Conservation (phyloP, 139 green algal genomes). For the Chlorella sorokiniana region DNA sequence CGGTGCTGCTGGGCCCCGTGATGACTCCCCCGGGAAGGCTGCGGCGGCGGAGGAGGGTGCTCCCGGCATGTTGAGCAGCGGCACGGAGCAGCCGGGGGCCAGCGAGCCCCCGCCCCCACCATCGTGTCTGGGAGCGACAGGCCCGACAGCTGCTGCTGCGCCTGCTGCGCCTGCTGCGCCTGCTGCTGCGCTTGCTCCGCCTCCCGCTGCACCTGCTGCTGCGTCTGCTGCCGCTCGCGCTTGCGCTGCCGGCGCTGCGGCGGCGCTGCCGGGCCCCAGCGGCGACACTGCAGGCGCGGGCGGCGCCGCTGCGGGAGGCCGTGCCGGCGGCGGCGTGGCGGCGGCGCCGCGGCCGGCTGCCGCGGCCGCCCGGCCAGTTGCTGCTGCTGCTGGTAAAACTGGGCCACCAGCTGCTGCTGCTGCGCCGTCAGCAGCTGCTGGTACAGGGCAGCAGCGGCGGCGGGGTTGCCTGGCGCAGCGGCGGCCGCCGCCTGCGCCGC, state of each 20-base stretch:
- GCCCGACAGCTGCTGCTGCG: background rate
- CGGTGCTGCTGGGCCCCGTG: background rate
- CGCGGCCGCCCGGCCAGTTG: background rate
- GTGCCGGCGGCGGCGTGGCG: too few species aligned
- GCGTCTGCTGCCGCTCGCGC: background rate
- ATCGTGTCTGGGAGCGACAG: background rate
- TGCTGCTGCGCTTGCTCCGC: background rate
- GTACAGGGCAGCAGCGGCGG: background rate
- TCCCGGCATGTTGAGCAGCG: background rate
- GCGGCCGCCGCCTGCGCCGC: background rate
- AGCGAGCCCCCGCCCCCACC: background rate
- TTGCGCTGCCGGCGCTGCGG: too few species aligned
- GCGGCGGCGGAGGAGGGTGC: background rate
- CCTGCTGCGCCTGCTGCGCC: background rate
- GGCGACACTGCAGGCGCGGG: background rate
- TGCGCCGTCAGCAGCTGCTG: background rate
- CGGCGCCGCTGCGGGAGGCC: too few species aligned
- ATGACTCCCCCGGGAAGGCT: background rate
- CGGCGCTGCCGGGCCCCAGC: background rate
- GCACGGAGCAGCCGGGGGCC: background rate
- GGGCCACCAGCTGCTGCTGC: slow-evolving; percentile 4
- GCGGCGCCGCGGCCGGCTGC: background rate
- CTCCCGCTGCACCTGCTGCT: background rate
- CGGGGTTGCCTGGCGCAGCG: background rate
- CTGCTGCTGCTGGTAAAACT: background rate